Conservation (phyloP, 371 early-diverging fungal genomes). For the Actinomucor elegans region DNA sequence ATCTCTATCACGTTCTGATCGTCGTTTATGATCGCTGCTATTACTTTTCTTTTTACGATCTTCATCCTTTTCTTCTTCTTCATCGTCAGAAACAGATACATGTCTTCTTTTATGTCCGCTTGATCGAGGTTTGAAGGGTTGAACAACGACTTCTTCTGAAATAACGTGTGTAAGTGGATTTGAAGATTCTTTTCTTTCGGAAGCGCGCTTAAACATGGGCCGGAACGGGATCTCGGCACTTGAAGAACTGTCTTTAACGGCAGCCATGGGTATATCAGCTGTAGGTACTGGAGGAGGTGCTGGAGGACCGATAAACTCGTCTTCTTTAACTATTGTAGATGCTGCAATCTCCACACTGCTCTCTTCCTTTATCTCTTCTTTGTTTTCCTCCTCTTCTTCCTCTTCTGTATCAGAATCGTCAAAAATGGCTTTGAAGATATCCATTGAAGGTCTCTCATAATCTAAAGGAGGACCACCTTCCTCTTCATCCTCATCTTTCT, state of each 20-base stretch:
- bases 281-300: constrained; percentile 25
- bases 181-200: constrained; percentile 11
- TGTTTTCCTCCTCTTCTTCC: constrained; percentile 46
- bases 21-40: constrained; percentile 18
- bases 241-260: background rate
- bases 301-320: constrained; percentile 37
- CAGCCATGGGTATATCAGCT: constrained; percentile 12
- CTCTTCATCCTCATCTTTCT: constrained; percentile 36
- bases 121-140: constrained; percentile 35
- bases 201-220: constrained; percentile 44
- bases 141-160: constrained; percentile 42
- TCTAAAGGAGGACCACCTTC: constrained; percentile 20
- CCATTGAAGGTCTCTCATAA: constrained; percentile 75
- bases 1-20: too few species aligned
- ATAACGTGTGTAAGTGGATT: constrained; percentile 13
- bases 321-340: background rate
- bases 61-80: constrained; percentile 27
- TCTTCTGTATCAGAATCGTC: constrained; percentile 66
- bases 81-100: constrained; percentile 35
- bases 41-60: constrained; percentile 26
- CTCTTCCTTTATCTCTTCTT: constrained; percentile 1
- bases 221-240: constrained; percentile 30
- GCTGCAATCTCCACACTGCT: background rate
- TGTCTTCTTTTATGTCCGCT: constrained; percentile 25
- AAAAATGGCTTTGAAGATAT: constrained; percentile 87